A percentile compares a stretch with the other conserved stretches of the same genome.
Evolutionary conservation across 148 eudicot species (phyloP).

Genomic region (Vaccinium macrocarpon): DNA sequence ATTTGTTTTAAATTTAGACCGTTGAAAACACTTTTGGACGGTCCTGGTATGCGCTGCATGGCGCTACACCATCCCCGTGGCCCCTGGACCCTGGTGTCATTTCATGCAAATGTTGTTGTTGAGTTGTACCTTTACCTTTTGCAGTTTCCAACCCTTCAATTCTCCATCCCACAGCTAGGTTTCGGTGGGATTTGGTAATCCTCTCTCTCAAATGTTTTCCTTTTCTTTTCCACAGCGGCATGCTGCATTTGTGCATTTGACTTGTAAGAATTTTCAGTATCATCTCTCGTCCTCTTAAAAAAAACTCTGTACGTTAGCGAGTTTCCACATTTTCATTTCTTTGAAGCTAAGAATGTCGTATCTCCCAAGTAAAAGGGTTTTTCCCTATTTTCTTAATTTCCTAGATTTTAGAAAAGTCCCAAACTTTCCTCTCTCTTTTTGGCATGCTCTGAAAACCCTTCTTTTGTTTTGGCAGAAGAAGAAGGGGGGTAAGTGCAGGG

Average conservation of each 20-base stretch:
- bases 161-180: too few species aligned
- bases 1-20: too few species aligned
- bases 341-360: neutral
- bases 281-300: neutral
- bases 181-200: too few species aligned
- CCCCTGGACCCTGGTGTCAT: too few species aligned
- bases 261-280: neutral
- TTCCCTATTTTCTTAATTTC: neutral
- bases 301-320: neutral
- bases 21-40: too few species aligned
- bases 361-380: neutral
- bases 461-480: neutral
- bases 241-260: neutral
- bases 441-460: neutral
- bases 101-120: too few species aligned
- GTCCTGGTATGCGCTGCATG: too few species aligned
- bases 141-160: too few species aligned
- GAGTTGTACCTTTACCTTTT: too few species aligned
- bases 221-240: neutral
- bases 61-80: too few species aligned
- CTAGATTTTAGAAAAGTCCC: neutral
- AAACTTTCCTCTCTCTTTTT: neutral
- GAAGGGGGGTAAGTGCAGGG: conserved; percentile 34
- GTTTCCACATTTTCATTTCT: neutral
- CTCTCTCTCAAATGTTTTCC: neutral